Conservation (phyloP, 1,284 basidiomycete genomes). For the Tylopilus sp. region DNA sequence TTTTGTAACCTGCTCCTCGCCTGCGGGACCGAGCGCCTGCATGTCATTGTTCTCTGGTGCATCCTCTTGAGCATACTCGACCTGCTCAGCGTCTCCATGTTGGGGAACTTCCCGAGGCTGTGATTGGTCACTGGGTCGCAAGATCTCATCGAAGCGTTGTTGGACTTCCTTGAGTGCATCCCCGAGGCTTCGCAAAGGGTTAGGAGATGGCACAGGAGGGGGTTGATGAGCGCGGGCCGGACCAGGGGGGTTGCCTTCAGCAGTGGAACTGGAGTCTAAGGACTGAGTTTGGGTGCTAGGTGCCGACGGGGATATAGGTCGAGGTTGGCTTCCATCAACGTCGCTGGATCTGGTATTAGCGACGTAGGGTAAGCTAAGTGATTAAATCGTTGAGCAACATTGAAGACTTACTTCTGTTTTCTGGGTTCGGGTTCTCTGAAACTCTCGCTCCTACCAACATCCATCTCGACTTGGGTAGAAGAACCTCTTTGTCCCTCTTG, state of each 20-base stretch:
- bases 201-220: slow-evolving; percentile 50
- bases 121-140: slow-evolving; percentile 55
- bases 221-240: slow-evolving; percentile 49
- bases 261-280: slow-evolving; percentile 46
- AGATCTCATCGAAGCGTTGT: slow-evolving; percentile 85
- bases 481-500: slow-evolving; percentile 33
- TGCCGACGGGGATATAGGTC: slow-evolving; percentile 16
- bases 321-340: slow-evolving; percentile 19
- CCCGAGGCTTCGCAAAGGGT: slow-evolving; percentile 83
- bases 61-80: slow-evolving; percentile 77
- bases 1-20: slow-evolving; percentile 82
- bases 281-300: slow-evolving; percentile 22
- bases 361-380: background rate
- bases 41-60: slow-evolving; percentile 74
- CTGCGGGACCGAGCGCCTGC: slow-evolving; percentile 90
- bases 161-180: slow-evolving; percentile 87
- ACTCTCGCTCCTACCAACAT: slow-evolving; percentile 37
- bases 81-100: slow-evolving; percentile 51
- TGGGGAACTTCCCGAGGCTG: slow-evolving; percentile 30
- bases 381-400: slow-evolving; percentile 5
- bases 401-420: slow-evolving; percentile 43
- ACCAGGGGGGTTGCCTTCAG: slow-evolving; percentile 56
- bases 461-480: slow-evolving; percentile 27
- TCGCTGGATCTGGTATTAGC: slow-evolving; percentile 20
- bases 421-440: slow-evolving; percentile 23